Percentiles rank a stretch among this genome's conserved stretches.
These are phyloP conservation scores for Termitomyces sp. DNA, from an alignment of 768 basidiomycete species.

Conservation along the genomic window DNA sequence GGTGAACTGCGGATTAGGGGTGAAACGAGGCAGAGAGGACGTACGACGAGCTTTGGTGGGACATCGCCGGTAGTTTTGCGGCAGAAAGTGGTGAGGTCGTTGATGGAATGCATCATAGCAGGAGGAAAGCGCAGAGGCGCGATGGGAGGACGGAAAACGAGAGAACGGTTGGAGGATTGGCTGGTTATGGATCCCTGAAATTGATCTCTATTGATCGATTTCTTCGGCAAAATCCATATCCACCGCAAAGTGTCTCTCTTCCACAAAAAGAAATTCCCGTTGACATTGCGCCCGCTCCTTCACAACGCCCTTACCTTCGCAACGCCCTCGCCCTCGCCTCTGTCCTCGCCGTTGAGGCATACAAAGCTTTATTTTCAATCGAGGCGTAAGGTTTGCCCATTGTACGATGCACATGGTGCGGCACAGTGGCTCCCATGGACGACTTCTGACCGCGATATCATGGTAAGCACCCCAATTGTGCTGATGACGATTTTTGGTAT, in stretches of 20 bases:
- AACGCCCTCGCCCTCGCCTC: neutral
- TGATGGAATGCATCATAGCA: slow-evolving; percentile 67
- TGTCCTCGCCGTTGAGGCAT: neutral
- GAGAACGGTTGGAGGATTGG: neutral
- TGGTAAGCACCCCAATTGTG: neutral
- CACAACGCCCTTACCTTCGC: neutral
- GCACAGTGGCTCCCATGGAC: neutral
- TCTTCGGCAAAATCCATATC: slow-evolving; percentile 15
- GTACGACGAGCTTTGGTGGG: slow-evolving; percentile 81
- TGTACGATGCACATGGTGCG: neutral
- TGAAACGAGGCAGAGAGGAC: slow-evolving; percentile 22
- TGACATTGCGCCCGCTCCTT: neutral
- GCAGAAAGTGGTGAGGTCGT: slow-evolving; percentile 84
- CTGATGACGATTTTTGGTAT: neutral
- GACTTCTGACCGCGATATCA: neutral
- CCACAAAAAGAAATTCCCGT: neutral
- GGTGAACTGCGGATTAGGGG: slow-evolving; percentile 1
- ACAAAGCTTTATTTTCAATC: neutral
- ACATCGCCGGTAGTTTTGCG: slow-evolving; percentile 81
- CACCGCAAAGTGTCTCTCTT: neutral
- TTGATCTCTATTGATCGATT: slow-evolving; percentile 10
- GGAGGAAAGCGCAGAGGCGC: slow-evolving; percentile 13
- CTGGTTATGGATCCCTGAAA: neutral
- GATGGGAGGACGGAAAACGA: slow-evolving; percentile 5
- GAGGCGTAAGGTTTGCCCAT: neutral